A percentile compares a stretch with the other conserved stretches of the same genome.
Conservation (phyloP, 345 rosid species). For the Eucalyptus polybractea region DNA sequence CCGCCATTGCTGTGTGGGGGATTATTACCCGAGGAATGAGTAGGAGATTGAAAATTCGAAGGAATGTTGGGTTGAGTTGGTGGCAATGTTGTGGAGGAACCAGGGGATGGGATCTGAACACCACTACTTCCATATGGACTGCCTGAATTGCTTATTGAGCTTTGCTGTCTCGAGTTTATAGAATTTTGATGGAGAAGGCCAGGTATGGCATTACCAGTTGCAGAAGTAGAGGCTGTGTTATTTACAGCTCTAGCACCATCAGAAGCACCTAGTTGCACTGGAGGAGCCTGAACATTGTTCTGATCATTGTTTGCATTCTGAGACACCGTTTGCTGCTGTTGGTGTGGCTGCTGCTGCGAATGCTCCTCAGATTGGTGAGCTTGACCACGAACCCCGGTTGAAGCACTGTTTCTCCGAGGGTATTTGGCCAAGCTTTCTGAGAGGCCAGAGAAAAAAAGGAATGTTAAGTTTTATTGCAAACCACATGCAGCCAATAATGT, state of each 20-base stretch:
- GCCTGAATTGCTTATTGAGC: constrained; percentile 38
- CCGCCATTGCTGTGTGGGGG: constrained; percentile 41
- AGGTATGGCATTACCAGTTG: constrained; percentile 62
- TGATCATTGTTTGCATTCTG: constrained; percentile 40
- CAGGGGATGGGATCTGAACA: constrained; percentile 70
- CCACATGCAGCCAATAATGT: neutral
- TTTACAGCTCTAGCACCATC: constrained; percentile 34
- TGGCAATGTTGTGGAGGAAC: constrained; percentile 59
- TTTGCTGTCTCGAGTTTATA: constrained; percentile 77
- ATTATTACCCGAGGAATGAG: constrained; percentile 45
- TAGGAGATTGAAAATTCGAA: constrained; percentile 65
- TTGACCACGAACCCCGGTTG: constrained; percentile 39
- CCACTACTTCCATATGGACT: constrained; percentile 74
- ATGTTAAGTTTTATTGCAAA: neutral
- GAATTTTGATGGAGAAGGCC: constrained; percentile 92
- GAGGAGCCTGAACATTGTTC: constrained; percentile 29
- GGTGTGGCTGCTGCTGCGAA: constrained; percentile 36
- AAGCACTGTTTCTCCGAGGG: constrained; percentile 59
- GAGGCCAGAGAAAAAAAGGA: neutral
- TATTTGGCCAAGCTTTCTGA: constrained; percentile 95
- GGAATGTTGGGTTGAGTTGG: constrained; percentile 49
- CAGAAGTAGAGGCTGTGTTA: constrained; percentile 49
- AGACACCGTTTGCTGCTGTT: constrained; percentile 6
- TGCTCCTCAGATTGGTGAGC: constrained; percentile 60
- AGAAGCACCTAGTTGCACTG: constrained; percentile 34